phyloP scores from a whole-genome alignment of 768 basidiomycete genomes.

The Paxillus ammoniavirescens region DNA sequence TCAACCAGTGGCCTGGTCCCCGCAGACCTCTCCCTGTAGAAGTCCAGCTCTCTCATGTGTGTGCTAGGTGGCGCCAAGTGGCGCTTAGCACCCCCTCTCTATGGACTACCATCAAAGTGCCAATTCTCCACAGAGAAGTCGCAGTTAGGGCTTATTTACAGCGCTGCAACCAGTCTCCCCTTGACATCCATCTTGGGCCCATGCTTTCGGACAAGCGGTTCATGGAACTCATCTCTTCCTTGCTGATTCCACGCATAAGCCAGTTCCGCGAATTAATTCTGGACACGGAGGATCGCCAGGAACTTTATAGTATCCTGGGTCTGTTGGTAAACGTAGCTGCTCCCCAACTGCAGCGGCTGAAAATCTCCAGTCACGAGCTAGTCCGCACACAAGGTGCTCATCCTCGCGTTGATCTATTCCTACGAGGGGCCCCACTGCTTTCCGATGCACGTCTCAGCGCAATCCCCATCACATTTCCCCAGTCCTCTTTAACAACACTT shows the following conservation, averaged over 20 bases:
- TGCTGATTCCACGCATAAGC: slow-evolving; percentile 29
- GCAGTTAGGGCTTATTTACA: slow-evolving; percentile 30
- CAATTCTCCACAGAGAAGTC: slow-evolving; percentile 28
- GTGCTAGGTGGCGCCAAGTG: slow-evolving; percentile 33
- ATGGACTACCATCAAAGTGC: slow-evolving; percentile 35
- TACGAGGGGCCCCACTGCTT: slow-evolving; percentile 30
- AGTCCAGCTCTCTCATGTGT: slow-evolving; percentile 37
- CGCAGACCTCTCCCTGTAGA: slow-evolving; percentile 31
- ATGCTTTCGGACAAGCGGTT: slow-evolving; percentile 19
- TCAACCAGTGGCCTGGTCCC: slow-evolving; percentile 25
- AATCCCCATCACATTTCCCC: slow-evolving; percentile 31
- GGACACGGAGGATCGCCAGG: slow-evolving; percentile 32
- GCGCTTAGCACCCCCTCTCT: slow-evolving; percentile 34
- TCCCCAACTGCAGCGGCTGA: slow-evolving; percentile 26
- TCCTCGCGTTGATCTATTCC: slow-evolving; percentile 32
- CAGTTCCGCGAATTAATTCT: slow-evolving; percentile 32
- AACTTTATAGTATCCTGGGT: slow-evolving; percentile 21
- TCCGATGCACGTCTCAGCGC: slow-evolving; percentile 31
- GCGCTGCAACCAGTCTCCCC: slow-evolving; percentile 31
- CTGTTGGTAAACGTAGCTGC: slow-evolving; percentile 25
- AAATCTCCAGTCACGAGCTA: slow-evolving; percentile 27
- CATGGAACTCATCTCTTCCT: slow-evolving; percentile 26
- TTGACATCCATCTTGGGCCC: slow-evolving; percentile 33
- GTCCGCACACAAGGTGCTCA: slow-evolving; percentile 24
- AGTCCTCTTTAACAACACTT: slow-evolving; percentile 27